Conservation (phyloP, 225 moss, liverwort and hornwort genomes). For the Bryoerythrophyllum caledonicum region DNA sequence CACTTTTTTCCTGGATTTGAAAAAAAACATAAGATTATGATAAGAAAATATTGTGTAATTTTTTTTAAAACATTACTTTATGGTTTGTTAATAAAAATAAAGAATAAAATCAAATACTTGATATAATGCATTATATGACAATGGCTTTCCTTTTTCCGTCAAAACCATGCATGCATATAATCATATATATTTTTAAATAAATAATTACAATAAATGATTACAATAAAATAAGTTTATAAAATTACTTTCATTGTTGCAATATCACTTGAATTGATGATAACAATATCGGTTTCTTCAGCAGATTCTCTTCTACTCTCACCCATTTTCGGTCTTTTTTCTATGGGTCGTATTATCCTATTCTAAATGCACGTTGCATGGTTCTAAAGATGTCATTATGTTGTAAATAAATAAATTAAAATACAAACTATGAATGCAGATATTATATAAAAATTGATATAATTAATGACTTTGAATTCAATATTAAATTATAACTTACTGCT, state of each 20-base stretch:
- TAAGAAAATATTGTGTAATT: too few relatives aligned
- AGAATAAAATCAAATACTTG: too few relatives aligned
- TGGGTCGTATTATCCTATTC: slow-evolving; percentile 37
- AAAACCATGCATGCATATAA: too few relatives aligned
- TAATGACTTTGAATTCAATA: background rate
- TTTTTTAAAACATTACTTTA: too few relatives aligned
- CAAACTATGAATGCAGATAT: background rate
- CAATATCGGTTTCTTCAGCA: slow-evolving; percentile 56
- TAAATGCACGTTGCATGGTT: slow-evolving; percentile 21
- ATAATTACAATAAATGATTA: too few relatives aligned
- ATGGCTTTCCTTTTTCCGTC: background rate
- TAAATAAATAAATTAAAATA: background rate
- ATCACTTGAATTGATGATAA: slow-evolving; percentile 66
- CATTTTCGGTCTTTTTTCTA: slow-evolving; percentile 29
- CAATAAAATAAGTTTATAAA: too few relatives aligned
- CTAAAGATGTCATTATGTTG: background rate
- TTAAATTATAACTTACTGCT: slow-evolving; percentile 20
- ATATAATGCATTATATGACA: background rate
- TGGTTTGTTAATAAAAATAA: too few relatives aligned
- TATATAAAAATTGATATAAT: too few relatives aligned
- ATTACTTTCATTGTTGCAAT: slow-evolving; percentile 66
- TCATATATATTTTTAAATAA: too few relatives aligned
- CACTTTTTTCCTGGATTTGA: slow-evolving; percentile 53
- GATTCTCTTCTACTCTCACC: slow-evolving; percentile 23
- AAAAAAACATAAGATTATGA: fast-evolving